Conservation (phyloP, 2,329 filamentous ascomycete genomes). For the Penicillium sp. region DNA sequence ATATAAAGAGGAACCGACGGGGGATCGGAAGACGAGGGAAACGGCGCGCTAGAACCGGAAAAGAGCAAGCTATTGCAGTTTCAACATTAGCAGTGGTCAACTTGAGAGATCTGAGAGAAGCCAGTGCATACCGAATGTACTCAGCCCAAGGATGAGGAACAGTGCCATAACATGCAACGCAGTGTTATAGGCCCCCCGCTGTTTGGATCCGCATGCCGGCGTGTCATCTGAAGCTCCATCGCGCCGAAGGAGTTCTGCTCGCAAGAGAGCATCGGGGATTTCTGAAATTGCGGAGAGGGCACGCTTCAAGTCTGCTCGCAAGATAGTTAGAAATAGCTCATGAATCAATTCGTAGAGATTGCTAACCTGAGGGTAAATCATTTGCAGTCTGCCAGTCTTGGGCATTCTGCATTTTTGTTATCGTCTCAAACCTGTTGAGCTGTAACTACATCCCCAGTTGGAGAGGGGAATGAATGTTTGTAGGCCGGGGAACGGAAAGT, state of each 20-base stretch:
- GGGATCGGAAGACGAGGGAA: constrained; percentile 62
- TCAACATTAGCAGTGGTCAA: constrained; percentile 10
- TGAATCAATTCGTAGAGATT: not conserved
- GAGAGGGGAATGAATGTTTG: not conserved
- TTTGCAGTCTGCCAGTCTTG: constrained; percentile 16
- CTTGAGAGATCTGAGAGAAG: not conserved
- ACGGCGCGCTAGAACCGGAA: constrained; percentile 59
- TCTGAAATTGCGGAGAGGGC: constrained; percentile 28
- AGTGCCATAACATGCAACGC: constrained; percentile 67
- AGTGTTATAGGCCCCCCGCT: constrained; percentile 59
- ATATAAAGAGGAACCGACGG: constrained; percentile 59
- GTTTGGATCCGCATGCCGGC: constrained; percentile 38
- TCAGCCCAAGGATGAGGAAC: constrained; percentile 62
- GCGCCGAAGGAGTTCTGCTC: constrained; percentile 35
- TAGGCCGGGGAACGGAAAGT: not conserved
- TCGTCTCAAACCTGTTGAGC: constrained; percentile 5
- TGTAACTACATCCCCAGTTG: constrained; percentile 17
- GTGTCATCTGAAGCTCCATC: constrained; percentile 24
- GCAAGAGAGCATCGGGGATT: constrained; percentile 36
- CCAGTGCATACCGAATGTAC: constrained; percentile 40
- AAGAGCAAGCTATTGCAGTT: constrained; percentile 54
- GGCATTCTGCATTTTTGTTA: constrained; percentile 24
- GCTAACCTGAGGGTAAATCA: constrained; percentile 18
- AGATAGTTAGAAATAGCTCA: not conserved
- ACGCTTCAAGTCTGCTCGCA: constrained; percentile 20